Conservation (phyloP, 257 asterid species). For the Solanum rostratum region DNA sequence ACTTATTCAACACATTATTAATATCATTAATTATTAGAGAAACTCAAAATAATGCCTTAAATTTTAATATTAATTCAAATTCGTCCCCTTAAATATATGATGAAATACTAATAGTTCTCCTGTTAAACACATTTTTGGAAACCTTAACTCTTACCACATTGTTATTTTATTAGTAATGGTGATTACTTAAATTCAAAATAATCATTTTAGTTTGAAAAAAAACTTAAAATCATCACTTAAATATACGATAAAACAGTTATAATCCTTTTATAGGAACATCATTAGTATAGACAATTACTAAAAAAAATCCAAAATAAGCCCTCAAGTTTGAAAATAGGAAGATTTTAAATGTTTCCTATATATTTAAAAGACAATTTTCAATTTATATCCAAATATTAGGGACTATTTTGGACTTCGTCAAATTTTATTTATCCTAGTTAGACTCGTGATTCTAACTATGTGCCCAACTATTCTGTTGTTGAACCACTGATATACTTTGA, state of each 20-base stretch:
- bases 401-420: not conserved
- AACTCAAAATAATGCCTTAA: not conserved
- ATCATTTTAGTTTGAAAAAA: not conserved
- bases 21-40: too few relatives aligned
- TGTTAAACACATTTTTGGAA: not conserved
- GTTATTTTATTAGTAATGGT: not conserved
- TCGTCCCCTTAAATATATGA: not conserved
- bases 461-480: too few relatives aligned
- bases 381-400: not conserved
- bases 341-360: not conserved
- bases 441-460: too few relatives aligned
- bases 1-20: too few relatives aligned
- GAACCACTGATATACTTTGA: too few relatives aligned
- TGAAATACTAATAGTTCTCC: not conserved
- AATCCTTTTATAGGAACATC: not conserved
- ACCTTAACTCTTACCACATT: not conserved
- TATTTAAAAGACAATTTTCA: not conserved
- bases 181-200: not conserved
- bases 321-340: not conserved
- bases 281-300: too few relatives aligned
- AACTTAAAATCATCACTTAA: not conserved
- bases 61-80: not conserved
- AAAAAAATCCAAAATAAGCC: not conserved
- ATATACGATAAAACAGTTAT: not conserved
- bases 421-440: too few relatives aligned